Evolutionary conservation across 75 land plant species (phyloP).

Genomic region (Sequoiadendron giganteum): DNA sequence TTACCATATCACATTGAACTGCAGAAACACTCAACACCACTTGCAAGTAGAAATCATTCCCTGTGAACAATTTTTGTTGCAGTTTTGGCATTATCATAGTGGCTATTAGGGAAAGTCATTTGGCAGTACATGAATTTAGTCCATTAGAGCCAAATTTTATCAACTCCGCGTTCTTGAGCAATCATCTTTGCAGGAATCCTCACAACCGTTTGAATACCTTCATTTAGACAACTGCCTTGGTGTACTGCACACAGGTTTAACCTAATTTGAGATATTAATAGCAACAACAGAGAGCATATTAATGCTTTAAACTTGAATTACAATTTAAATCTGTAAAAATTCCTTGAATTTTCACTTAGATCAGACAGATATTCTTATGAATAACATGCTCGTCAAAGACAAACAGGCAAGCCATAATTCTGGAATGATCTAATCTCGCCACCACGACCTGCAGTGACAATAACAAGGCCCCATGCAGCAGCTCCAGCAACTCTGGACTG

Average conservation of each 20-base stretch:
- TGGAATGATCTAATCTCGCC: slow-evolving; percentile 81
- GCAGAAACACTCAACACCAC: background rate
- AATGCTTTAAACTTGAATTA: background rate
- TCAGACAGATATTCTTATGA: background rate
- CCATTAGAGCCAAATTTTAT: background rate
- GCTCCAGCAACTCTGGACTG: slow-evolving; percentile 7
- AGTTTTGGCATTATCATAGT: background rate
- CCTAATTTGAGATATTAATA: background rate
- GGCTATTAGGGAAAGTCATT: background rate
- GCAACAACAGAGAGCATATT: slow-evolving; percentile 6
- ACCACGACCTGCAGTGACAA: slow-evolving; percentile 71
- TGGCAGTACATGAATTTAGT: background rate
- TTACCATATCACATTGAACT: background rate
- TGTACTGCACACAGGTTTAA: background rate
- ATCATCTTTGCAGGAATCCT: background rate
- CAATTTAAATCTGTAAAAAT: background rate
- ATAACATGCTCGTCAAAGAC: slow-evolving; percentile 20
- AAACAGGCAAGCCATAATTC: slow-evolving; percentile 72
- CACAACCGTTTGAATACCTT: background rate
- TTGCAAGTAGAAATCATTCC: background rate
- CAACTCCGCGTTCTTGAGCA: background rate
- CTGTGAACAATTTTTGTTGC: background rate
- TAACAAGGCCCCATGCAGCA: slow-evolving; percentile 67
- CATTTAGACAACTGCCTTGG: background rate
- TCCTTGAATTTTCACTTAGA: background rate